Base-by-base conservation (phyloP, 2,329 filamentous ascomycete species). In the Penicillium freii region DNA sequence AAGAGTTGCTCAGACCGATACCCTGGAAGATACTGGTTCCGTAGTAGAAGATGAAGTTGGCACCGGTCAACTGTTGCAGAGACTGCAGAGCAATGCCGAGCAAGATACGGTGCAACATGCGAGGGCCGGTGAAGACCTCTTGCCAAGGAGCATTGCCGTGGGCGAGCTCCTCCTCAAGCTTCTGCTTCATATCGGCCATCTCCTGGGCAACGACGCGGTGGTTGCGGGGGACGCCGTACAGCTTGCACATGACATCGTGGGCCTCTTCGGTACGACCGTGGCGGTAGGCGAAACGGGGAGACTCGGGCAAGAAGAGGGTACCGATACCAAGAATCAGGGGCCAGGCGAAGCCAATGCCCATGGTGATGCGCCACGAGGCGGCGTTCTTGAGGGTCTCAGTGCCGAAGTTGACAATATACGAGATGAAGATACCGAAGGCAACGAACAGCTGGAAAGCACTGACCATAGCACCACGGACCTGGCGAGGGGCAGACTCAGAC, bases 1-100 rank as follows among this genome's bases (percentile, higher is more conserved):
- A 88, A 19, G 84, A 83, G 71, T 91, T 87, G 1, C 81, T 72
- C 46, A 91, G 80, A 58, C 87, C 87, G 5, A 87, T 85, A 5
- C 85, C 83, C 55, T 81, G 61, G 72, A 92, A 91, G 66, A 91
- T 83, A 10, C 82, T 84, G 9, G 78, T 80, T 36, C 79, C 79
- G 60, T 80, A 81, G 70, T 81, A 81, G 73, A 80, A 81, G 64
- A 80, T 77, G 69, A 78, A 80, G 66, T 80, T 80, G 62, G 77
- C 78, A 59, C 77, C 78, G 23, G 77, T 80, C 29, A 80, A 69
- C 63, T 81, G 78, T 62, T 80, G 78, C 36, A 80, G 66, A 25
- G 76, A 77, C 62, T 81, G 79, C 47, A 81, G 66, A 19, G 66
- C 61, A 48, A 80, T 72, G 31, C 79, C 78, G 3, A 81, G 73